Evolutionary conservation across 1,139 yeast species (phyloP).

Genomic region (Geotrichum klebahnii): DNA sequence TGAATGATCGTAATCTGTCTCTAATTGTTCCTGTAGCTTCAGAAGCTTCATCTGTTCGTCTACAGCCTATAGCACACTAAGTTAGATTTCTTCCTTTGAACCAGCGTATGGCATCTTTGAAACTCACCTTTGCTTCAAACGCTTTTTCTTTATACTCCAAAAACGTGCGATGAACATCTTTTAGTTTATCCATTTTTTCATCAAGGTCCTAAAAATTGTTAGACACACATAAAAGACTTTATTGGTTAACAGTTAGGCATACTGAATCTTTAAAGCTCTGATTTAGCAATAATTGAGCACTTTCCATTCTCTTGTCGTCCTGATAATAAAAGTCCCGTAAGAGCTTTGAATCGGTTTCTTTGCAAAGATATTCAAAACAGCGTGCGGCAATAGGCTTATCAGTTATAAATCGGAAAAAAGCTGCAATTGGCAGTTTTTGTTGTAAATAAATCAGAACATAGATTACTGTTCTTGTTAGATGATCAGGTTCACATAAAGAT

Average conservation of each 20-base stretch:
- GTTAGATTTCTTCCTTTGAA: too few relatives aligned
- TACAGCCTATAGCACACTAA: too few relatives aligned
- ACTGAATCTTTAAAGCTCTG: conserved; percentile 29
- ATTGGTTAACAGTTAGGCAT: not conserved
- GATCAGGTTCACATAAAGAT: not conserved
- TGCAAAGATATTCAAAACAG: conserved; percentile 44
- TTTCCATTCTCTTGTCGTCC: conserved; percentile 51
- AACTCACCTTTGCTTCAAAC: conserved; percentile 30
- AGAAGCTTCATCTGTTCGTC: conserved; percentile 52
- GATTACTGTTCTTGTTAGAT: conserved; percentile 42
- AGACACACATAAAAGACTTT: not conserved
- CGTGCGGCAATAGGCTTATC: conserved; percentile 44
- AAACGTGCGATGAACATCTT: conserved; percentile 31
- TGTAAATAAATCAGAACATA: conserved; percentile 56
- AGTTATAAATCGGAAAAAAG: conserved; percentile 53
- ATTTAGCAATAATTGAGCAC: conserved; percentile 43
- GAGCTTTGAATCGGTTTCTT: conserved; percentile 37
- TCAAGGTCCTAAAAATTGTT: conserved; percentile 15
- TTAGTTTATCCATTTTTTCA: conserved; percentile 29
- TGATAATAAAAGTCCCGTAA: conserved; percentile 56
- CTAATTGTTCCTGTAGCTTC: conserved; percentile 51
- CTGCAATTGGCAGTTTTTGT: conserved; percentile 48
- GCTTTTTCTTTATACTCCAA: conserved; percentile 32
- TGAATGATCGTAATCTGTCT: conserved; percentile 53
- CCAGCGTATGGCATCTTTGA: not conserved